Evolutionary conservation across 768 basidiomycete genomes (phyloP).

Genomic region (Lyophyllum semitale): DNA sequence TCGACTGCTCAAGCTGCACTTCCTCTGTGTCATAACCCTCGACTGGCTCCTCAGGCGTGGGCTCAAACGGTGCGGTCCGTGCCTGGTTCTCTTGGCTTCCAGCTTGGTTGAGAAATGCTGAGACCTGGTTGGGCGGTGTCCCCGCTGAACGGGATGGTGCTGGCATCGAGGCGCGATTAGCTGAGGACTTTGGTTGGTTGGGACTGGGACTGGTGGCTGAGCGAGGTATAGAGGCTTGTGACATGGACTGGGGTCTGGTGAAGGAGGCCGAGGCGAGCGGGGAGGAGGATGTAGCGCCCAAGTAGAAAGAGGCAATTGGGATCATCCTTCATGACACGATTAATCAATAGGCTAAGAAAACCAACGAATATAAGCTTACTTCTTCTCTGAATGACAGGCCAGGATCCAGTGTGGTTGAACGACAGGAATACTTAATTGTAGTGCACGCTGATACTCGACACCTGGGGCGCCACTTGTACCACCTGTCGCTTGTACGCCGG

Average conservation of each 20-base stretch:
- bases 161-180: slow-evolving; percentile 72
- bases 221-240: slow-evolving; percentile 58
- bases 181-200: slow-evolving; percentile 32
- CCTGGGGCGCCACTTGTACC: slow-evolving; percentile 62
- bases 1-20: slow-evolving; percentile 28
- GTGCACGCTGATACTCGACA: slow-evolving; percentile 91
- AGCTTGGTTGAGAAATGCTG: slow-evolving; percentile 43
- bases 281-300: slow-evolving; percentile 63
- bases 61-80: slow-evolving; percentile 39
- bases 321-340: slow-evolving; percentile 62
- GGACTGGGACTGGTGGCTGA: slow-evolving; percentile 38
- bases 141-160: slow-evolving; percentile 46
- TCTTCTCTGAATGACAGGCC: slow-evolving; percentile 83
- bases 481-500: slow-evolving; percentile 57
- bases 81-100: slow-evolving; percentile 24
- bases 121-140: slow-evolving; percentile 41
- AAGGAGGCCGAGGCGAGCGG: slow-evolving; percentile 41
- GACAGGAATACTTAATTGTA: slow-evolving; percentile 91
- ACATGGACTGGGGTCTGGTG: slow-evolving; percentile 75
- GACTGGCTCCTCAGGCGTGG: slow-evolving; percentile 52
- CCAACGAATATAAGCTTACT: slow-evolving; percentile 45
- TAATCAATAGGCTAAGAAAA: background rate
- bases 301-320: slow-evolving; percentile 79
- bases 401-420: slow-evolving; percentile 95
- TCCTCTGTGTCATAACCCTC: slow-evolving; percentile 38